A percentile compares a stretch with the other conserved stretches of the same genome.
phyloP scores from a whole-genome alignment of 225 moss, liverwort and hornwort species.

The Polytrichum commune region DNA sequence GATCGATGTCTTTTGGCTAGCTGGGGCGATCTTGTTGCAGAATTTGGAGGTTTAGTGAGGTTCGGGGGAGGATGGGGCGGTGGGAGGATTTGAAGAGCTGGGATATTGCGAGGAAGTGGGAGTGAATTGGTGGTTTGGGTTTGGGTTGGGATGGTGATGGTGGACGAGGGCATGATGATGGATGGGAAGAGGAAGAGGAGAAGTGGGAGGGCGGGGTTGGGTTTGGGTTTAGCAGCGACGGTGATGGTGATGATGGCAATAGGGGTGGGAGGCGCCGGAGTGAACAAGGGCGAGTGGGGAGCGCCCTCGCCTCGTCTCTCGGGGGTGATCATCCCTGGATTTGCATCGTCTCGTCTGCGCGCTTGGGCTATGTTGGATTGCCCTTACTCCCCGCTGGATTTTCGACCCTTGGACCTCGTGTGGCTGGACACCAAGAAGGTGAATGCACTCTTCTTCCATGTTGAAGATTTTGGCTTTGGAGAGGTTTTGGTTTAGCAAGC shows the following conservation, averaged over 20 bases:
- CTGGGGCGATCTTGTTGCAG: too few relatives aligned
- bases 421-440: constrained; percentile 97
- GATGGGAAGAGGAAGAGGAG: neutral
- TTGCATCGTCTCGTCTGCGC: constrained; percentile 88
- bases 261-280: constrained; percentile 57
- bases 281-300: constrained; percentile 73
- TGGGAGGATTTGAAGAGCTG: too few relatives aligned
- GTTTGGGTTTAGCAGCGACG: neutral
- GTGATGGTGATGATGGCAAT: constrained; percentile 18
- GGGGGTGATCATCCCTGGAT: constrained; percentile 91
- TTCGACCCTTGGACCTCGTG: constrained; percentile 90
- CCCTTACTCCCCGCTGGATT: constrained; percentile 93
- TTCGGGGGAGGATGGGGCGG: too few relatives aligned
- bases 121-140: too few relatives aligned
- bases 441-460: neutral
- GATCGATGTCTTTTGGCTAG: too few relatives aligned
- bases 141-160: too few relatives aligned
- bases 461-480: neutral
- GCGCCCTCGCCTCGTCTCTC: constrained; percentile 67
- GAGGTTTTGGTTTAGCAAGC: too few relatives aligned
- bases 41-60: too few relatives aligned
- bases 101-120: too few relatives aligned
- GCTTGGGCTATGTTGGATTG: constrained; percentile 96
- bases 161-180: neutral
- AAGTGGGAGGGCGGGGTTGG: neutral